Percentiles rank a stretch among this genome's conserved stretches.
These are phyloP conservation scores for Lipomyces sp. DNA, from an alignment of 805 yeast species.

Conservation along the genomic window DNA sequence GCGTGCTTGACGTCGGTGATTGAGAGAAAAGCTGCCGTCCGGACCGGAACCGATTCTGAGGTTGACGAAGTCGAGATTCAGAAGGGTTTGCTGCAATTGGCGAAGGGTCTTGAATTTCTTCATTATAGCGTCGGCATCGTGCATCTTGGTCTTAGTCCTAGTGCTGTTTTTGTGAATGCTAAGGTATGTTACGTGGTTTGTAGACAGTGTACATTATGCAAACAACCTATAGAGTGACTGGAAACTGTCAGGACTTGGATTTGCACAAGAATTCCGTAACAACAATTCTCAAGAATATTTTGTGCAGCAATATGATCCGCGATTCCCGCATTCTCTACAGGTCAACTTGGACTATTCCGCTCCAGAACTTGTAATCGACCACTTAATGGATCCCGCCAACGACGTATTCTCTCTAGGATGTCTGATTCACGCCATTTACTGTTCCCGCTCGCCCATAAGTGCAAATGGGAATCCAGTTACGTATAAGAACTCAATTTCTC, in stretches of 20 bases:
- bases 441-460: constrained; percentile 54
- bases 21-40: constrained; percentile 42
- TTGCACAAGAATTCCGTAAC: constrained; percentile 50
- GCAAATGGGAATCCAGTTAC: constrained; percentile 57
- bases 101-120: constrained; percentile 79
- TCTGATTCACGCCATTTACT: constrained; percentile 70
- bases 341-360: constrained; percentile 76
- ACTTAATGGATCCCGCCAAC: constrained; percentile 63
- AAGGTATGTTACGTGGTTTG: constrained; percentile 31
- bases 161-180: constrained; percentile 73
- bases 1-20: constrained; percentile 57
- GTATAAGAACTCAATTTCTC: constrained; percentile 50
- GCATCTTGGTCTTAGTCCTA: constrained; percentile 80
- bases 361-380: constrained; percentile 79
- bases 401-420: constrained; percentile 88
- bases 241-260: constrained; percentile 82
- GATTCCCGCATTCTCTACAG: constrained; percentile 74
- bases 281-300: constrained; percentile 61
- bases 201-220: not conserved
- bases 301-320: constrained; percentile 72
- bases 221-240: constrained; percentile 71
- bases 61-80: constrained; percentile 61
- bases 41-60: constrained; percentile 48
- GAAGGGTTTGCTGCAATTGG: constrained; percentile 79
- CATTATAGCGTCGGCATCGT: constrained; percentile 76